These are phyloP conservation scores for Calonectria pauciramosa DNA, from an alignment of 2,329 filamentous ascomycete genomes.

Conservation along the genomic window DNA sequence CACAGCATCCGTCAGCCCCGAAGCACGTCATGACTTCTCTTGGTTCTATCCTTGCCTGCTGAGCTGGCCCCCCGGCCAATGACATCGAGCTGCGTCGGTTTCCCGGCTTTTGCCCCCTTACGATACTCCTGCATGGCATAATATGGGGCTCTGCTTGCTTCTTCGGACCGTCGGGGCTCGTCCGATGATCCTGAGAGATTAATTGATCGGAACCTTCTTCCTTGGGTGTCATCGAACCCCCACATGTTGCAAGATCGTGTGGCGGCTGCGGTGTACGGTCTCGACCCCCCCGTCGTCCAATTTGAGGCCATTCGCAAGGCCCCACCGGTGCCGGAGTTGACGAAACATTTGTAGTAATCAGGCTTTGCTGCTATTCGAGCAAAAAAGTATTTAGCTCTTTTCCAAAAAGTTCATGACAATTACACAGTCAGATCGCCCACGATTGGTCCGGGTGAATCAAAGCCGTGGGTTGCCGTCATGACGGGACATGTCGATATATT, in stretches of 20 bases:
- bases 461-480: slow-evolving; percentile 32
- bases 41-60: slow-evolving; percentile 29
- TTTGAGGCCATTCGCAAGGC: slow-evolving; percentile 9
- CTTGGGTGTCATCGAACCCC: slow-evolving; percentile 18
- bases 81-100: slow-evolving; percentile 24
- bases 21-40: slow-evolving; percentile 30
- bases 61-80: slow-evolving; percentile 20
- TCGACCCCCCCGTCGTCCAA: neutral
- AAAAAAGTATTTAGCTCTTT: neutral
- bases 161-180: slow-evolving; percentile 42
- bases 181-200: slow-evolving; percentile 40
- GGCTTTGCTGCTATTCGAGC: neutral
- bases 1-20: slow-evolving; percentile 23
- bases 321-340: neutral
- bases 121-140: slow-evolving; percentile 25
- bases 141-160: slow-evolving; percentile 27
- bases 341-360: neutral
- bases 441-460: slow-evolving; percentile 2
- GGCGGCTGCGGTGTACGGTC: slow-evolving; percentile 5
- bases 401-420: neutral
- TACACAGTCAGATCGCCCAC: neutral
- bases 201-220: slow-evolving; percentile 26
- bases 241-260: slow-evolving; percentile 17
- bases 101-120: slow-evolving; percentile 12
- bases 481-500: slow-evolving; percentile 29